Conservation (phyloP, 345 rosid genomes). For the Eucalyptus cladocalyx region DNA sequence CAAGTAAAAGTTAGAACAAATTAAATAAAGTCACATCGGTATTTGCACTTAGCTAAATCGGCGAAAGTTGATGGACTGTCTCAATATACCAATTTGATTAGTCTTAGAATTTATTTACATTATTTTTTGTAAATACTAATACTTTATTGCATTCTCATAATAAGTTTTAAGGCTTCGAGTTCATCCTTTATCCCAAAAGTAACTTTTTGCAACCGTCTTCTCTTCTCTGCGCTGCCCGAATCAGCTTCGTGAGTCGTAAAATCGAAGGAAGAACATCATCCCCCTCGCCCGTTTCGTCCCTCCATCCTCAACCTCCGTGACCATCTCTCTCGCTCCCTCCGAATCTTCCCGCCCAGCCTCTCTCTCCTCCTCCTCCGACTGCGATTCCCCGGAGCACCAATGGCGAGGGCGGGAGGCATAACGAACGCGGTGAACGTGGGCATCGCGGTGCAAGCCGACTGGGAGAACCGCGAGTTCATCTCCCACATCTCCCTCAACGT, state of each 20-base stretch:
- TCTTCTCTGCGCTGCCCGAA: not conserved
- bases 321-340: too few relatives aligned
- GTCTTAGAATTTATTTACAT: too few relatives aligned
- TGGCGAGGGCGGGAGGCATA: conserved; percentile 97
- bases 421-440: conserved; percentile 99
- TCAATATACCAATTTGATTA: too few relatives aligned
- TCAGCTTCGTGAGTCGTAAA: not conserved
- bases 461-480: conserved; percentile 98
- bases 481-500: conserved; percentile 96
- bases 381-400: not conserved
- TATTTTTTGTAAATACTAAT: too few relatives aligned
- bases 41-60: too few relatives aligned
- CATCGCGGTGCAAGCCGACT: conserved; percentile 98
- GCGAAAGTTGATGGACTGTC: too few relatives aligned
- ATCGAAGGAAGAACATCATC: too few relatives aligned
- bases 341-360: too few relatives aligned
- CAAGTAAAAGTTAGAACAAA: too few relatives aligned
- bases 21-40: too few relatives aligned
- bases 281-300: not conserved
- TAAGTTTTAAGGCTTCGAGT: too few relatives aligned
- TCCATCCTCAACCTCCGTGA: not conserved
- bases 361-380: rapidly evolving
- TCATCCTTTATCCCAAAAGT: not conserved
- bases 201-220: not conserved
- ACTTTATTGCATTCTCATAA: too few relatives aligned